Percentiles rank a stretch among this genome's conserved stretches.
Conservation (phyloP, 768 basidiomycete genomes). For the Tephrocybe sp. region DNA sequence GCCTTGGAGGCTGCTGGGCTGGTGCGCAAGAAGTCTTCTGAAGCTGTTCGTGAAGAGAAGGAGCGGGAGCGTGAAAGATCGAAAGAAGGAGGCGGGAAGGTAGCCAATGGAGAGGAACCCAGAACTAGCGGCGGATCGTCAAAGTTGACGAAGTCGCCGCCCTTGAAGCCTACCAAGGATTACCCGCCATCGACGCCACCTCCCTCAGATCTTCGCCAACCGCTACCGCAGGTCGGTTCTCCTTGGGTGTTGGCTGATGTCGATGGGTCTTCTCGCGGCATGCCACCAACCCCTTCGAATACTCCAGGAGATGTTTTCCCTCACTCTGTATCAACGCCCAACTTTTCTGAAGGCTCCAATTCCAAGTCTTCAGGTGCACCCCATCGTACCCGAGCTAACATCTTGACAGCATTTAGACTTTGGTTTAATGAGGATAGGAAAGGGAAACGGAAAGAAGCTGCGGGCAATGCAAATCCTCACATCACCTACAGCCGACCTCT, state of each 20-base stretch:
- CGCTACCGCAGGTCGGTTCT: slow-evolving; percentile 48
- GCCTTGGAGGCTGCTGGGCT: slow-evolving; percentile 83
- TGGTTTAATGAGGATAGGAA: slow-evolving; percentile 94
- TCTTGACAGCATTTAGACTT: slow-evolving; percentile 80
- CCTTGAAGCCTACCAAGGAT: slow-evolving; percentile 50
- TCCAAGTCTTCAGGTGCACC: slow-evolving; percentile 20
- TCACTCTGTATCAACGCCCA: slow-evolving; percentile 45
- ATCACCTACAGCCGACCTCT: slow-evolving; percentile 23
- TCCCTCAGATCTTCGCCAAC: slow-evolving; percentile 38
- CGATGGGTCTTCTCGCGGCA: slow-evolving; percentile 29
- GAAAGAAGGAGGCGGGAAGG: slow-evolving; percentile 41
- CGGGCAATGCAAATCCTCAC: slow-evolving; percentile 22
- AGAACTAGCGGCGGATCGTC: slow-evolving; percentile 54
- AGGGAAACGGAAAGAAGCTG: slow-evolving; percentile 70
- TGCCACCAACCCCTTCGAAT: slow-evolving; percentile 41
- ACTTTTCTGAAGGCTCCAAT: slow-evolving; percentile 29
- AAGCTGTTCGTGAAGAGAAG: slow-evolving; percentile 65
- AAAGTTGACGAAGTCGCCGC: slow-evolving; percentile 70
- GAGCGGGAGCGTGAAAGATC: slow-evolving; percentile 47
- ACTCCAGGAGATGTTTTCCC: slow-evolving; percentile 48
- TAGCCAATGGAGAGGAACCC: slow-evolving; percentile 49
- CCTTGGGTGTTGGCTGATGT: slow-evolving; percentile 70
- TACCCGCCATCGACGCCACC: slow-evolving; percentile 51
- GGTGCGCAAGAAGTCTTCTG: slow-evolving; percentile 78
- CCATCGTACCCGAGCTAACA: slow-evolving; percentile 68